Base-by-base conservation (phyloP, 2,329 filamentous ascomycete species). In the Tolypocladium paradoxum region DNA sequence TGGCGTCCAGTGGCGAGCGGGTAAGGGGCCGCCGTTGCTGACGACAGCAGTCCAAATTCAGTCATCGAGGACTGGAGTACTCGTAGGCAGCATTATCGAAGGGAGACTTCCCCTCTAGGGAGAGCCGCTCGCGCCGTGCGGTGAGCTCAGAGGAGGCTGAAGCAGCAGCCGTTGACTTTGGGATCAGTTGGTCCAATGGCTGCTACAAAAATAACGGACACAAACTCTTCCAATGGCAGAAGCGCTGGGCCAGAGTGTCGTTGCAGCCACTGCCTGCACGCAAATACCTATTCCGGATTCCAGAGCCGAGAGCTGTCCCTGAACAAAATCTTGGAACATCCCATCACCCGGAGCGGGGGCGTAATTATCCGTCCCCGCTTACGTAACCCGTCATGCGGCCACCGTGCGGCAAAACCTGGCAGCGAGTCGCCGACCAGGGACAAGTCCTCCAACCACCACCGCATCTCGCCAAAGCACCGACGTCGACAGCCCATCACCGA, bases 381-480 rank as follows among this genome's bases (percentile, higher is more conserved):
- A 51, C 40, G 36, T 51, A 51, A 51, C 16, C 40, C 36, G n/a
- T 64, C 18, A 31, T 47, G 8, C 43, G 27, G 43, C 43, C 27
- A 46, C 43, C 43, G 27, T 46, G 60, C 65, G 66, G 69, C 70
- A 73, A 72, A 73, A 70, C 70, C 67, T 70, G 67, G 63, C 49
- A 66, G 63, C 63, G 68, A 64, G 62, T 58, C 59, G 63, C 64
- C 66, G 66, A 64, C 65, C 63, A 67, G 63, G 64, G 64, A 66
- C 60, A 62, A 70, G 68, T 69, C 66, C 67, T 71, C 64, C 64
- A 66, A 64, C 63, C 62, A 63, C 62, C 57, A 61, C 64, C 60
- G 62, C 60, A 62, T 60, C 62, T 58, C 58, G 58, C 59, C 56
- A 43, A 37, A 36, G 56, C 51, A 52, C 49, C 52, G 53, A 53